Conservation (phyloP, 192 early-diverging fungal species). For the Entophlyctis luteolus region DNA sequence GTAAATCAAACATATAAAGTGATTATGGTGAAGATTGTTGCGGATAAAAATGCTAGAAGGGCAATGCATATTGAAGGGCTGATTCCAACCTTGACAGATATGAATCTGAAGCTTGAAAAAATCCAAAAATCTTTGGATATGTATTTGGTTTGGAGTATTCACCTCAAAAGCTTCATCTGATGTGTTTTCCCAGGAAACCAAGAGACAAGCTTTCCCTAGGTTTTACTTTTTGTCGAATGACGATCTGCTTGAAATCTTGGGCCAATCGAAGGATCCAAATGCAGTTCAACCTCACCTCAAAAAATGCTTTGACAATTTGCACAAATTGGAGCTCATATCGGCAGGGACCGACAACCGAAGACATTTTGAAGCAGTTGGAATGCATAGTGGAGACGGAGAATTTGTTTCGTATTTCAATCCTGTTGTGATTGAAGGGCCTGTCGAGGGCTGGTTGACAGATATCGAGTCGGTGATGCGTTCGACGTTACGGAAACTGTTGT, state of each 20-base stretch:
- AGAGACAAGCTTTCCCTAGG: conserved; percentile 55
- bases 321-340: conserved; percentile 48
- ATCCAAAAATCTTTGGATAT: conserved; percentile 61
- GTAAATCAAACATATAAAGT: conserved; percentile 47
- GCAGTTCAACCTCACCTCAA: conserved; percentile 60
- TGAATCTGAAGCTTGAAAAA: conserved; percentile 59
- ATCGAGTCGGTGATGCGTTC: conserved; percentile 50
- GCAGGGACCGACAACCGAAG: conserved; percentile 50
- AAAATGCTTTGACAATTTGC: conserved; percentile 59
- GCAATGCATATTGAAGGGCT: conserved; percentile 44
- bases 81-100: conserved; percentile 48
- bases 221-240: conserved; percentile 64
- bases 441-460: conserved; percentile 54
- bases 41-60: conserved; percentile 46
- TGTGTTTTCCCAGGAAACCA: conserved; percentile 44
- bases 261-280: conserved; percentile 56
- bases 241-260: conserved; percentile 57
- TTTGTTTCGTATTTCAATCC: conserved; percentile 54
- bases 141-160: conserved; percentile 40
- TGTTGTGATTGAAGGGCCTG: conserved; percentile 53
- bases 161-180: neutral
- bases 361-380: conserved; percentile 54
- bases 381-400: conserved; percentile 62
- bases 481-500: conserved; percentile 49
- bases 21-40: conserved; percentile 45